Percentiles rank a stretch among this genome's conserved stretches.
phyloP scores from a whole-genome alignment of 1,284 basidiomycete species.

The Gomphus sp. region DNA sequence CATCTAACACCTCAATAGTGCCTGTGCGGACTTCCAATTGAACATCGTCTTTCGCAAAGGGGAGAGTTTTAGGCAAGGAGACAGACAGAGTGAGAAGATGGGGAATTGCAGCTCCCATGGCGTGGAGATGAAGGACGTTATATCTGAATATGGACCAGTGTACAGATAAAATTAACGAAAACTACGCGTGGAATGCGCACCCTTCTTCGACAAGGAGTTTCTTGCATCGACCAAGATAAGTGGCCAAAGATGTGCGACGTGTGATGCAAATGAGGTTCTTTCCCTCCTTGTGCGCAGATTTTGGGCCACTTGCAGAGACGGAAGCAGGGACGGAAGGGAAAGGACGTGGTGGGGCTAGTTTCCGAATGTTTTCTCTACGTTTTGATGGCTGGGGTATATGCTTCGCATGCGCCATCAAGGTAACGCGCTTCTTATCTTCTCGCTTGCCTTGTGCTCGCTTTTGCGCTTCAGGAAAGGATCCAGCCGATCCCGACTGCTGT shows the following conservation, averaged over 20 bases:
- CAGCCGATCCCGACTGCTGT: not conserved
- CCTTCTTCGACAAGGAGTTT: constrained; percentile 69
- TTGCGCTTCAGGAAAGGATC: not conserved
- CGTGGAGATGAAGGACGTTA: constrained; percentile 66
- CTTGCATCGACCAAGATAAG: constrained; percentile 75
- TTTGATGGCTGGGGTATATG: not conserved
- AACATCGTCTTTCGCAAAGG: constrained; percentile 58
- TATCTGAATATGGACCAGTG: constrained; percentile 31
- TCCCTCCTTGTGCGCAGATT: constrained; percentile 63
- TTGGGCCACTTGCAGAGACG: constrained; percentile 73
- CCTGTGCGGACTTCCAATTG: constrained; percentile 63
- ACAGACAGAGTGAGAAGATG: constrained; percentile 65
- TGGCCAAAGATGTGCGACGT: constrained; percentile 63
- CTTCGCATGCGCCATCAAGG: not conserved
- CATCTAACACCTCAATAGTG: constrained; percentile 72
- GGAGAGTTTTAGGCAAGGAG: constrained; percentile 68
- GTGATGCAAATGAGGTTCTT: constrained; percentile 77
- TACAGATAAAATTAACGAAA: not conserved
- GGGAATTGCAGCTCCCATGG: constrained; percentile 84
- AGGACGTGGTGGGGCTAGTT: constrained; percentile 61
- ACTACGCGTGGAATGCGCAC: constrained; percentile 29
- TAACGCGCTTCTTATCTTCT: not conserved
- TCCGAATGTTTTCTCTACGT: constrained; percentile 35
- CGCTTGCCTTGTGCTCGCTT: not conserved
- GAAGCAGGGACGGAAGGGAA: constrained; percentile 68